Conservation (phyloP, 2,329 filamentous ascomycete genomes). For the Aspergillus arachidicola region DNA sequence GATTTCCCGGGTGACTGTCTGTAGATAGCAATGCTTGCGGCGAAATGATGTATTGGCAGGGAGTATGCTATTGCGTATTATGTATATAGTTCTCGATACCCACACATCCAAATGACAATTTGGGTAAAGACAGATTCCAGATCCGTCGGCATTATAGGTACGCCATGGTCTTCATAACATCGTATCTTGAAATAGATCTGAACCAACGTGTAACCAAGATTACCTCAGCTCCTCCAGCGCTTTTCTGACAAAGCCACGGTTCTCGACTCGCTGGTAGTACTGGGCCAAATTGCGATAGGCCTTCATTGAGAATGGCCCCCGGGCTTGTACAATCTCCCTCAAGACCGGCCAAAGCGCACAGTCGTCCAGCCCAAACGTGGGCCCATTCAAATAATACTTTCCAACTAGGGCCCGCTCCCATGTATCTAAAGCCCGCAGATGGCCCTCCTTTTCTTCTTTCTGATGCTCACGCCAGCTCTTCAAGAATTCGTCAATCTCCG, state of each 20-base stretch:
- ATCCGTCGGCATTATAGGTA: constrained; percentile 1
- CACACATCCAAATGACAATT: constrained; percentile 2
- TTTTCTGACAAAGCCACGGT: constrained; percentile 39
- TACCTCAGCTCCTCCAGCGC: constrained; percentile 29
- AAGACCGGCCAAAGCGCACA: constrained; percentile 49
- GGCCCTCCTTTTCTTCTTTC: background rate
- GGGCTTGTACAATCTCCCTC: constrained; percentile 37
- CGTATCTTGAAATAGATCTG: background rate
- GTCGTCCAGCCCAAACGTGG: constrained; percentile 43
- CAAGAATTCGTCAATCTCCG: constrained; percentile 34
- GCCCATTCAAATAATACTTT: constrained; percentile 39
- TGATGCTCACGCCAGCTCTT: constrained; percentile 32
- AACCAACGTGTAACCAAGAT: background rate
- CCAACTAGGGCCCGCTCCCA: constrained; percentile 39
- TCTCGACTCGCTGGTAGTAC: constrained; percentile 44
- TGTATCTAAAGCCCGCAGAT: constrained; percentile 24
- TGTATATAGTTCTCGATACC: constrained; percentile 6
- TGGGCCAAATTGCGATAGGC: constrained; percentile 35
- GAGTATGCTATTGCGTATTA: background rate
- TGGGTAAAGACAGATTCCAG: background rate
- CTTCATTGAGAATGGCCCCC: constrained; percentile 24
- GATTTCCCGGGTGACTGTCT: constrained; percentile 33
- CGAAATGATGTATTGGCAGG: background rate
- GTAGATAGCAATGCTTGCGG: constrained; percentile 10
- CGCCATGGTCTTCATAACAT: background rate